Percentiles rank a stretch among this genome's conserved stretches.
These are phyloP conservation scores for Gymnopilus junonius DNA, from an alignment of 768 basidiomycete species.

Conservation along the genomic window DNA sequence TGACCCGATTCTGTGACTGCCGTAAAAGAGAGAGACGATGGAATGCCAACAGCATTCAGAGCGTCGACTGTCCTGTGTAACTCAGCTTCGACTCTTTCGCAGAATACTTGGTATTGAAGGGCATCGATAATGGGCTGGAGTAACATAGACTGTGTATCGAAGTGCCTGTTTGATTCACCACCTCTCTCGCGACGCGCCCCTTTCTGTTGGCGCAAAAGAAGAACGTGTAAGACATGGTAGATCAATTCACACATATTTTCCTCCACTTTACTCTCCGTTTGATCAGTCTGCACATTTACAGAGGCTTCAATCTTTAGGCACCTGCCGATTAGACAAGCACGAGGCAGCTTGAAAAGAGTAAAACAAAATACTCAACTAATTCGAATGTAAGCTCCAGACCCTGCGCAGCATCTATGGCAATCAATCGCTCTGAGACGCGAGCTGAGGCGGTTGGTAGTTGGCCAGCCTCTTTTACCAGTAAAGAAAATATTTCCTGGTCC, in stretches of 20 bases:
- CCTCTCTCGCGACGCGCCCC: conserved; percentile 45
- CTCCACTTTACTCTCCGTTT: conserved; percentile 16
- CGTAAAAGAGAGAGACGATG: conserved; percentile 59
- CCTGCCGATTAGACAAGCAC: not conserved
- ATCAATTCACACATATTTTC: conserved; percentile 66
- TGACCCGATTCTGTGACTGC: conserved; percentile 71
- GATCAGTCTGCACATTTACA: conserved; percentile 2
- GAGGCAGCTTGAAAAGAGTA: not conserved
- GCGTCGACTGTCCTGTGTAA: conserved; percentile 53
- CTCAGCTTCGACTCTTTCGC: conserved; percentile 61
- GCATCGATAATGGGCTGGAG: conserved; percentile 80
- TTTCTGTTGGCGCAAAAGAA: conserved; percentile 66
- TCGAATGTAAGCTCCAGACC: conserved; percentile 73
- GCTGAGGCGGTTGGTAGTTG: conserved; percentile 76
- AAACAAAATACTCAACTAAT: conserved; percentile 51
- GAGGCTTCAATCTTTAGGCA: conserved; percentile 18
- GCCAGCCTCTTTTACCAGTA: conserved; percentile 78
- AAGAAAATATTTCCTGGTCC: conserved; percentile 80
- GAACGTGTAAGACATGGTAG: conserved; percentile 62
- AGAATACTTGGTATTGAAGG: conserved; percentile 80
- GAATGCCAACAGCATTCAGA: conserved; percentile 57
- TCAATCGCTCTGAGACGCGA: conserved; percentile 76
- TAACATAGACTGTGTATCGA: conserved; percentile 42
- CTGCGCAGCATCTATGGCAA: conserved; percentile 78
- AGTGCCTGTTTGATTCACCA: conserved; percentile 14